Evolutionary conservation across 139 green algal genomes (phyloP).

Genomic region (Tetradesmus obliquus): DNA sequence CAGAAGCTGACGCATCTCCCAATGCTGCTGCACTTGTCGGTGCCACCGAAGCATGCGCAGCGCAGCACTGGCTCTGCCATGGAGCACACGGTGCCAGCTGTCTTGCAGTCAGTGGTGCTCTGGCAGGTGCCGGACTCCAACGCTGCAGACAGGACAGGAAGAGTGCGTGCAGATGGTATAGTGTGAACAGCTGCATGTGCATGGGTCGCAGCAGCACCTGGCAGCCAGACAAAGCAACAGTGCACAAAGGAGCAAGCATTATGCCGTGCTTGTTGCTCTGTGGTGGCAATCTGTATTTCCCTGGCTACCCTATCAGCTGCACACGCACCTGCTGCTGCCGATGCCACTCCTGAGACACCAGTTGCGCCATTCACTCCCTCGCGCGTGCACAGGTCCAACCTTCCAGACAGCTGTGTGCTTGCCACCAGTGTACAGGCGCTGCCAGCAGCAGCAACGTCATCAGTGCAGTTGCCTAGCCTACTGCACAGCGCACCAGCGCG

Average conservation of each 20-base stretch:
- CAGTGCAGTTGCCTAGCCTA: background rate
- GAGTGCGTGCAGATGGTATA: background rate
- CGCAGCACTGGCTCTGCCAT: background rate
- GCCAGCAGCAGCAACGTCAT: background rate
- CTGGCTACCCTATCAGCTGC: no score
- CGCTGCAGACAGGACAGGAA: background rate
- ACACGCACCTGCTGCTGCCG: background rate
- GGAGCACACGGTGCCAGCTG: background rate
- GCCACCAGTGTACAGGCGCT: background rate
- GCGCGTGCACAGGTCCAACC: background rate
- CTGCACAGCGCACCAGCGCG: background rate
- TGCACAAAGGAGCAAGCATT: no score
- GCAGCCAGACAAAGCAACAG: no score
- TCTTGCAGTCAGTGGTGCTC: background rate
- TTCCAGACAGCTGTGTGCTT: background rate
- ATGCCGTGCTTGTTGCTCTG: no score
- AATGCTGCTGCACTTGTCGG: background rate
- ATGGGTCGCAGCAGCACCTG: no score
- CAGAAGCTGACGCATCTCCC: constrained; percentile 26
- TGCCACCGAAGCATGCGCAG: background rate
- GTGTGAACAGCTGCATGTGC: background rate
- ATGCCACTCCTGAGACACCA: background rate
- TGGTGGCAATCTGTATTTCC: no score
- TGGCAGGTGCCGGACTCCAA: background rate
- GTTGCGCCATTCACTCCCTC: background rate